Evolutionary conservation across 2,329 filamentous ascomycete genomes (phyloP), one percentile per base, ranked within the genome.

Genomic region (Penicillium frequentans): DNA sequence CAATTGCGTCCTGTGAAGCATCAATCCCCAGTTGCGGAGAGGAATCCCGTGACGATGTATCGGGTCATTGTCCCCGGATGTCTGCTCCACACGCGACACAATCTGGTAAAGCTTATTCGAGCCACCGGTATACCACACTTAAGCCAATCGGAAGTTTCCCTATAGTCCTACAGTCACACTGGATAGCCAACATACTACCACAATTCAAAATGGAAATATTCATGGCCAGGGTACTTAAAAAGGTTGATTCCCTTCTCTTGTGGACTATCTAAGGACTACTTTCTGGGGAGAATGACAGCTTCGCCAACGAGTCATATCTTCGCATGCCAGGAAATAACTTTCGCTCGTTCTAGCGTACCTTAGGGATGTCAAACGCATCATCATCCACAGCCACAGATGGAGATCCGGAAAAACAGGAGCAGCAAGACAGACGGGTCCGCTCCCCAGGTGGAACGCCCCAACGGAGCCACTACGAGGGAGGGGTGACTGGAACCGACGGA

Each of bases 61-160:
- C 52, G 42, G 59, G 54, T 62, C 62, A 65, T 64, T 26, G 43
- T 60, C 58, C 60, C 66, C 67, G 65, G 65, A 65, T 61, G 49
- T 64, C 49, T 57, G 47, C 61, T 67, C 67, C 64, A 63, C 63
- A 57, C 50, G 42, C 57, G 49, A 61, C 19, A 47, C 49, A 43
- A 29, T 21, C 19, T 57, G 61, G 57, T 53, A 56, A 57, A 54
- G 42, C 49, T 52, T 60, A 39, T 48, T 58, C 26, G 31, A 44
- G 27, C 57, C 51, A 33, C 27, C 52, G 57, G 52, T 59, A 29
- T n/a, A 24, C 13, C 13, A 6, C 19, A 44, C 48, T 55, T 47
- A 56, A 51, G 46, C 63, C 63, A 67, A 66, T 67, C 56, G 62
- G 66, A 65, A 49, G 9, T 26, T 11, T 31, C 6, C 37, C 47